Base-by-base conservation (phyloP, 352 stramenopile species). In the Nothophytophthora sp. region DNA sequence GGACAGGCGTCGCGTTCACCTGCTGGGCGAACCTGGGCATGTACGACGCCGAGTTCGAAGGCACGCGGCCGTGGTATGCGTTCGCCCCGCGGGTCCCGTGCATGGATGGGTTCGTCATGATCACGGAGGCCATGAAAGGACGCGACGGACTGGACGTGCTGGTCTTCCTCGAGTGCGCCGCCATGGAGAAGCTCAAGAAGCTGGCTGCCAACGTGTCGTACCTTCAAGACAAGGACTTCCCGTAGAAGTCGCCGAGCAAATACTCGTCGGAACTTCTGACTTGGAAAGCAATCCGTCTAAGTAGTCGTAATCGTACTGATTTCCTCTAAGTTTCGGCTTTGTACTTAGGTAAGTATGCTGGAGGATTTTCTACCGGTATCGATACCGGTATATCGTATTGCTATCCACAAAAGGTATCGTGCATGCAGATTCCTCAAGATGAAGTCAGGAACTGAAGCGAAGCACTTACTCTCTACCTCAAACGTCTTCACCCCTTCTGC, bases 21-120 rank as follows among this genome's bases (percentile, higher is more conserved):
- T 83, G 69, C 19, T 83, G 72, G 72, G 58, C 52, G 16, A 71
- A 76, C 28, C 73, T 78, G 63, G 73, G 70, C 30, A 65, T 80
- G 67, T 85, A 85, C 46, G 67, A 80, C 23, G 70, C 73, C 11
- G 63, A 77, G 41, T 81, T 86, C 52, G 71, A 51, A 2, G 53
- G 58, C 1, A 43, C 47, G 11, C 59, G 36, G 20, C 54, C 72
- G 3, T 55, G 40, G 52, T 81, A 72, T 19, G 63, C 55, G 0
- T 63, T 63, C 5, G 53, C 70, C 20, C 75, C 71, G 23, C 45
- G 50, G 6, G 32, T 81, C 18, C 55, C 60, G 25, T 58, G 70
- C 5, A 71, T 63, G 45, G 75, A 86, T 18, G 75, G 75, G 10
- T 69, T 83, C 32, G 51, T 69, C 9, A 36, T 80, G 8, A 63